phyloP scores from a whole-genome alignment of 495 filamentous ascomycete species.

The Aspergillus conjunctus region DNA sequence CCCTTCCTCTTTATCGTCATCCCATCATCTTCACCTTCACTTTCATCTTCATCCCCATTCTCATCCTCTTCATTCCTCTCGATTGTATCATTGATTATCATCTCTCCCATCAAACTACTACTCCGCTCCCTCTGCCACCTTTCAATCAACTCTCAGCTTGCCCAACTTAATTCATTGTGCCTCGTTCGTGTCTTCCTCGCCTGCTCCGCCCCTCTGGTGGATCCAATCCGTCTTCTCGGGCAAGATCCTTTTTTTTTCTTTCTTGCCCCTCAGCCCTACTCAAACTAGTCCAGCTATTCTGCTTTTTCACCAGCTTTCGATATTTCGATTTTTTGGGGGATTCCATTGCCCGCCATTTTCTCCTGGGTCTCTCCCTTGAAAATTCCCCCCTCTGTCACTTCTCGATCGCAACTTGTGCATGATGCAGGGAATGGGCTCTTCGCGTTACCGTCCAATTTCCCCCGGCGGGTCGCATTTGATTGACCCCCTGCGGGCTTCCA shows the following conservation, averaged over 20 bases:
- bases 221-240: slow-evolving; percentile 10
- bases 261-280: neutral
- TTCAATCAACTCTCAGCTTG: neutral
- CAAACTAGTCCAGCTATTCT: neutral
- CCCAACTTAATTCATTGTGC: neutral
- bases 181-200: neutral
- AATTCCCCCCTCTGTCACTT: slow-evolving; percentile 3
- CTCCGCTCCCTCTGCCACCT: neutral
- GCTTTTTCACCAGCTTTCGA: neutral
- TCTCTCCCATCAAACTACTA: neutral
- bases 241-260: slow-evolving; percentile 9
- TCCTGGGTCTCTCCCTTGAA: slow-evolving; percentile 11
- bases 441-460: slow-evolving; percentile 38
- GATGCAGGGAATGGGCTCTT: slow-evolving; percentile 27
- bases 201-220: neutral
- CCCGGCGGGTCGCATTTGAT: slow-evolving; percentile 38
- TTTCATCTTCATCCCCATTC: neutral
- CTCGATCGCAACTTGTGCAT: slow-evolving; percentile 11
- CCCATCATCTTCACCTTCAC: too few species aligned
- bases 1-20: too few species aligned
- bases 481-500: slow-evolving; percentile 51
- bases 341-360: slow-evolving; percentile 14
- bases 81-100: neutral
- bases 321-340: neutral
- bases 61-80: neutral